phyloP scores from a whole-genome alignment of 2,329 filamentous ascomycete species.

The Periconia macrospinosa region DNA sequence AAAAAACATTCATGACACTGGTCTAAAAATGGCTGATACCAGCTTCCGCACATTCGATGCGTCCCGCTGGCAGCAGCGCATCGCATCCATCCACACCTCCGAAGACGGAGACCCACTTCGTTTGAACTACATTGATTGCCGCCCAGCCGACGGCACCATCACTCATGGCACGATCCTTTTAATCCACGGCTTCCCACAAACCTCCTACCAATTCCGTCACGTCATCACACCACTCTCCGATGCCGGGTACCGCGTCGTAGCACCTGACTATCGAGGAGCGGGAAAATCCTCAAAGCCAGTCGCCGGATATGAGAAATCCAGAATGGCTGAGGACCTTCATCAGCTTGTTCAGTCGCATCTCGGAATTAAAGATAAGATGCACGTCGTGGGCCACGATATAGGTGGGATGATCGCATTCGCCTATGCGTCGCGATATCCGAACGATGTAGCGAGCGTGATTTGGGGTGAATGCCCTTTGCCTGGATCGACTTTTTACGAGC shows the following conservation, averaged over 20 bases:
- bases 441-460: conserved; percentile 38
- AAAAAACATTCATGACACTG: not conserved
- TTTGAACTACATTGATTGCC: conserved; percentile 25
- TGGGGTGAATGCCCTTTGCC: conserved; percentile 51
- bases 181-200: conserved; percentile 54
- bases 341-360: conserved; percentile 31
- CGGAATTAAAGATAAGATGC: conserved; percentile 41
- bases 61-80: conserved; percentile 4
- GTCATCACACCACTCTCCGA: conserved; percentile 30
- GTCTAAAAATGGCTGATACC: not conserved
- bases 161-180: conserved; percentile 43
- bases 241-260: conserved; percentile 46
- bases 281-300: conserved; percentile 42
- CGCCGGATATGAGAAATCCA: conserved; percentile 45
- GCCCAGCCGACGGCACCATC: conserved; percentile 4
- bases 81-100: conserved; percentile 6
- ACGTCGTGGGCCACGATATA: conserved; percentile 53
- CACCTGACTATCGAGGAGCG: conserved; percentile 47
- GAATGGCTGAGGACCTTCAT: conserved; percentile 46
- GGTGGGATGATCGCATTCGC: conserved; percentile 52
- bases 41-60: not conserved
- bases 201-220: conserved; percentile 46
- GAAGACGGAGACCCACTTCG: conserved; percentile 13
- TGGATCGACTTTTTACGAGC: conserved; percentile 36
- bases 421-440: conserved; percentile 42